Conservation (phyloP, 441 rosid genomes). For the Francoa sonchifolia region DNA sequence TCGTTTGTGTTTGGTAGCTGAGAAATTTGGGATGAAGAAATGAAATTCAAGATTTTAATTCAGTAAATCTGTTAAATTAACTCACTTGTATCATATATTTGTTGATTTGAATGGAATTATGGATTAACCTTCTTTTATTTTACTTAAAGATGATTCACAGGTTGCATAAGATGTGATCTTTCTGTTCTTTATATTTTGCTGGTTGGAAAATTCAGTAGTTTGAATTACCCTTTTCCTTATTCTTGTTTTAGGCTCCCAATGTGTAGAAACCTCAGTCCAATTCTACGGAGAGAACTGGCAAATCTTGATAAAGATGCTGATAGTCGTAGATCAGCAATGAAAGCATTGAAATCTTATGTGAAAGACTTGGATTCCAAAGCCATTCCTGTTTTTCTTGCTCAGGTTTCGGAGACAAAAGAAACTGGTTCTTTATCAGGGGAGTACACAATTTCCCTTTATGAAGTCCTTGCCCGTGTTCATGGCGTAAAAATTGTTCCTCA, state of each 20-base stretch:
- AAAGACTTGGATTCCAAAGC: conserved; percentile 83
- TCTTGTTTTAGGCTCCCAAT: conserved; percentile 31
- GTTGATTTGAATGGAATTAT: too few relatives aligned
- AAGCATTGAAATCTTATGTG: conserved; percentile 76
- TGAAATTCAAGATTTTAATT: too few relatives aligned
- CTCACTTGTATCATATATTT: too few relatives aligned
- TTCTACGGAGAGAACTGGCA: conserved; percentile 57
- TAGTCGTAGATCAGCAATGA: conserved; percentile 88
- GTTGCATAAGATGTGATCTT: not conserved
- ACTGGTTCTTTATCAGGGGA: conserved; percentile 73
- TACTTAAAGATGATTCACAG: not conserved
- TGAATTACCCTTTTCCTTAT: not conserved
- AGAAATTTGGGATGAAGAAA: too few relatives aligned
- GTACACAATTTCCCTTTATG: conserved; percentile 89
- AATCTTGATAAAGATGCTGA: conserved; percentile 88
- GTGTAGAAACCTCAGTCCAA: conserved; percentile 70
- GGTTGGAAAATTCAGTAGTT: not conserved
- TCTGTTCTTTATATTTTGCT: not conserved
- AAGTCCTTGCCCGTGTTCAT: conserved; percentile 91
- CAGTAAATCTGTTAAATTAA: too few relatives aligned
- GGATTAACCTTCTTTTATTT: too few relatives aligned
- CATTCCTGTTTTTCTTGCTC: conserved; percentile 76
- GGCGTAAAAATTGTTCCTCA: conserved; percentile 85
- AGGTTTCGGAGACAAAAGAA: conserved; percentile 91
- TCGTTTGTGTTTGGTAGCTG: too few relatives aligned